Conservation (phyloP, 441 rosid genomes). For the Francoa sonchifolia region DNA sequence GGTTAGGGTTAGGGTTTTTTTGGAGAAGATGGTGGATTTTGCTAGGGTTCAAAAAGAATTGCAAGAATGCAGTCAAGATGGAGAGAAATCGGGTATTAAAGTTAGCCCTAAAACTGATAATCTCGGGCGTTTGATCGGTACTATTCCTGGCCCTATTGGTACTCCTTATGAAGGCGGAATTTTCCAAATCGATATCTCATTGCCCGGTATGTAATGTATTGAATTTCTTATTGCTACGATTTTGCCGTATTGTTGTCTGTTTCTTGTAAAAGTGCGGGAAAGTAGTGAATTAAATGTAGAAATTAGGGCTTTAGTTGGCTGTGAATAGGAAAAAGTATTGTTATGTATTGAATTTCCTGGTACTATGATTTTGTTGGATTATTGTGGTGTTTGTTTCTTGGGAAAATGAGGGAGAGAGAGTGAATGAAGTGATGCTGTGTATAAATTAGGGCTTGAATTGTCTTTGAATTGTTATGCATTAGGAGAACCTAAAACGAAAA, state of each 20-base stretch:
- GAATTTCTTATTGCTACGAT: too few relatives aligned
- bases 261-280: too few relatives aligned
- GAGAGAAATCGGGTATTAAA: constrained; percentile 56
- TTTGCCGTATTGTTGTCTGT: too few relatives aligned
- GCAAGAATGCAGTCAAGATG: constrained; percentile 76
- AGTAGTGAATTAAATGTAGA: too few relatives aligned
- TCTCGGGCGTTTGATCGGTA: constrained; percentile 63
- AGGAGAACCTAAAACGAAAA: too few relatives aligned
- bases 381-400: neutral
- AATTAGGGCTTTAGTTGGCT: too few relatives aligned
- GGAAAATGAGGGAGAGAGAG: neutral
- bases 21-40: constrained; percentile 58
- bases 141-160: constrained; percentile 75
- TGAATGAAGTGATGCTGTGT: neutral
- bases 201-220: constrained; percentile 38
- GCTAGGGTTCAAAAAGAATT: constrained; percentile 90
- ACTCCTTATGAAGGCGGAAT: constrained; percentile 97
- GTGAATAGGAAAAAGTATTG: too few relatives aligned
- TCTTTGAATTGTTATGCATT: too few relatives aligned
- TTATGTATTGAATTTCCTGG: neutral
- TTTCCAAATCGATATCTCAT: constrained; percentile 76
- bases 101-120: constrained; percentile 64
- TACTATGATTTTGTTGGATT: neutral
- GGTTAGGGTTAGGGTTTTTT: too few relatives aligned
- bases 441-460: neutral